Percentiles rank a stretch among this genome's conserved stretches.
Evolutionary conservation across 345 rosid species (phyloP).

Genomic region (Camelina sativa): DNA sequence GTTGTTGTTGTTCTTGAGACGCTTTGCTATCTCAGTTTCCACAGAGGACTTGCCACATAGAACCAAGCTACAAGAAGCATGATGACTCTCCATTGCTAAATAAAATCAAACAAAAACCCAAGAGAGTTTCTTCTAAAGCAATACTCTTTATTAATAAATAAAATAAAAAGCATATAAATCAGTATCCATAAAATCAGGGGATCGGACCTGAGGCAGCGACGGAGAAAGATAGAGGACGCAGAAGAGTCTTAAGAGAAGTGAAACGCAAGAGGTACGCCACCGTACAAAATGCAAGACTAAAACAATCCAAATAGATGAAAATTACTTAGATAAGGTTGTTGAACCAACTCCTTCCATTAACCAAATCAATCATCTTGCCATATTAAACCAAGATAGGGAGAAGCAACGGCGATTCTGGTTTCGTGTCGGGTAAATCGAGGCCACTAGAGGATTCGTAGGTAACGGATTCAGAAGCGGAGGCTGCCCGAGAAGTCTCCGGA

Average conservation of each 20-base stretch:
- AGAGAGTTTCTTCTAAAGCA: neutral
- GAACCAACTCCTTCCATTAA: neutral
- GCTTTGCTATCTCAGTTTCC: conserved; percentile 57
- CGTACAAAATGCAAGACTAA: neutral
- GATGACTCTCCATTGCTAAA: conserved; percentile 58
- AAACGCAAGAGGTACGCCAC: conserved; percentile 19
- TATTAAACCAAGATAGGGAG: too few species aligned
- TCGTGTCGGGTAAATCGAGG: too few species aligned
- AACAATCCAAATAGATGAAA: neutral
- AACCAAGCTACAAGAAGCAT: conserved; percentile 52
- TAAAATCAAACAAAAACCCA: conserved; percentile 24
- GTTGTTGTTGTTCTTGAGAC: conserved; percentile 50
- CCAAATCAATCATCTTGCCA: too few species aligned
- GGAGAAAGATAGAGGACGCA: conserved; percentile 18
- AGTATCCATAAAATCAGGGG: neutral
- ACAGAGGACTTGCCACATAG: conserved; percentile 67
- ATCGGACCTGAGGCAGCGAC: conserved; percentile 29
- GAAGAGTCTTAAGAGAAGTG: conserved; percentile 3
- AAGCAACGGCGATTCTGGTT: too few species aligned
- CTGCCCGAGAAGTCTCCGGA: too few species aligned
- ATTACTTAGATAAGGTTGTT: neutral
- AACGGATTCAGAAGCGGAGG: too few species aligned
- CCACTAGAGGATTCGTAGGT: too few species aligned
- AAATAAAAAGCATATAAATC: neutral
- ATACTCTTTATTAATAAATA: neutral